Base-by-base conservation (phyloP, 2,329 filamentous ascomycete species). In the Fusarium foetens region DNA sequence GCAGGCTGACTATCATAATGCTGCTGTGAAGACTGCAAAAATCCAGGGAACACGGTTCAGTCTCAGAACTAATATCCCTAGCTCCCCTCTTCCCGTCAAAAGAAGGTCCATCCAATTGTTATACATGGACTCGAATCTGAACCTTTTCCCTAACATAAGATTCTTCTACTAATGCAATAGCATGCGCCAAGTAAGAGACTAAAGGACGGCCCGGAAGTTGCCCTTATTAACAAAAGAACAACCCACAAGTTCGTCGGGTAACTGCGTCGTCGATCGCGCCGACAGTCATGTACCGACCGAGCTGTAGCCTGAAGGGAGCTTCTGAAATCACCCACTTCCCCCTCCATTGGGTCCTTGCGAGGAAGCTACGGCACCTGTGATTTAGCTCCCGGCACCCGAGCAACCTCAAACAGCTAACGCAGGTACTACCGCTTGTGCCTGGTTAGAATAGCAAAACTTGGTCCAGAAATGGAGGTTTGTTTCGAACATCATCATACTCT, bases 171-270 rank as follows among this genome's bases (percentile, higher is more conserved):
- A 63, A 52, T 68, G 58, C 66, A 73, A 60, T 60, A 65, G 31
- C 29, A 62, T 27, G 46, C 33, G 27, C 43, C 48, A 62, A 57
- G 36, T 58, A 58, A 57, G 48, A 42, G 41, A 29, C 36, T 52
- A 62, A 55, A 53, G 27, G 42, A 58, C 45, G 57, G 59, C 52
- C 42, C 42, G 48, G 48, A 62, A 58, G 33, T 46, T 59, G 45
- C 27, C 35, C 41, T 33, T 61, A 31, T 39, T 58, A 31, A 35
- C 52, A 69, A 31, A 27, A 48, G 52, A 58, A 45, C n/a, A 58
- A 62, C 71, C 72, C 66, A 75, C 68, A 60, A 51, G 74, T 72
- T 76, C 71, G 39, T 60, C 70, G 63, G 72, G 63, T 69, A 48
- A 64, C 45, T 71, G 59, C 72, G 61, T 75, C 31, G 66, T 59